Conservation (phyloP, 306 rosid genomes). For the Medicago arabica region DNA sequence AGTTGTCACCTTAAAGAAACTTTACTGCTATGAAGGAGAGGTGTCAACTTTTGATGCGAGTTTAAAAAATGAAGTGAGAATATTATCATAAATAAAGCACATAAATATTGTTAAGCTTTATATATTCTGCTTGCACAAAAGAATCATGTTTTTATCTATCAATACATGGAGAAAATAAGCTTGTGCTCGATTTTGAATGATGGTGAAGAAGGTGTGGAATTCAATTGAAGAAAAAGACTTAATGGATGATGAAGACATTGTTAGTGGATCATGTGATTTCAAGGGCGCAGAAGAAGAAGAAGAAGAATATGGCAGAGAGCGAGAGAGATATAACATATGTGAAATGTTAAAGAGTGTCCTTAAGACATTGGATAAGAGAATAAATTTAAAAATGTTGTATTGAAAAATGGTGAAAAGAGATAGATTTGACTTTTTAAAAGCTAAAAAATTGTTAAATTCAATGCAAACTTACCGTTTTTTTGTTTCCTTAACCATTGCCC, state of each 20-base stretch:
- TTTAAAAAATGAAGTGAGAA: constrained; percentile 33
- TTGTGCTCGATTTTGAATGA: constrained; percentile 25
- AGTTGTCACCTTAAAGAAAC: constrained; percentile 33
- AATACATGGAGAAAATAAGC: constrained; percentile 31
- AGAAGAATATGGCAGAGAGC: too few relatives aligned
- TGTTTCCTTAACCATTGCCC: too few relatives aligned
- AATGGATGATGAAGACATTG: not conserved
- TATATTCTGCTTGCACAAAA: constrained; percentile 33
- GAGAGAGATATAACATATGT: too few relatives aligned
- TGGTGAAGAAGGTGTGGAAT: not conserved
- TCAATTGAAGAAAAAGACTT: constrained; percentile 32
- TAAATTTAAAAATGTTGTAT: too few relatives aligned
- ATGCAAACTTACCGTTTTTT: too few relatives aligned
- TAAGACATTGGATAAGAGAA: too few relatives aligned
- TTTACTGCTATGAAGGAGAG: constrained; percentile 20
- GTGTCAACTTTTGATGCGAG: constrained; percentile 1
- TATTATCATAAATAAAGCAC: constrained; percentile 35
- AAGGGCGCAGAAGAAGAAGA: too few relatives aligned
- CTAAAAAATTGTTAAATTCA: too few relatives aligned
- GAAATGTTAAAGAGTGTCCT: too few relatives aligned
- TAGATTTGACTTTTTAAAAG: too few relatives aligned
- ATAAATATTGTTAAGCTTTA: constrained; percentile 26
- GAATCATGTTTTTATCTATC: constrained; percentile 38
- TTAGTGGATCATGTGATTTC: too few relatives aligned
- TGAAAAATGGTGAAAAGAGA: too few relatives aligned